Evolutionary conservation across 139 green algal genomes (phyloP), one percentile per base, ranked within the genome.

Genomic region (Zygnema circumcarinatum): DNA sequence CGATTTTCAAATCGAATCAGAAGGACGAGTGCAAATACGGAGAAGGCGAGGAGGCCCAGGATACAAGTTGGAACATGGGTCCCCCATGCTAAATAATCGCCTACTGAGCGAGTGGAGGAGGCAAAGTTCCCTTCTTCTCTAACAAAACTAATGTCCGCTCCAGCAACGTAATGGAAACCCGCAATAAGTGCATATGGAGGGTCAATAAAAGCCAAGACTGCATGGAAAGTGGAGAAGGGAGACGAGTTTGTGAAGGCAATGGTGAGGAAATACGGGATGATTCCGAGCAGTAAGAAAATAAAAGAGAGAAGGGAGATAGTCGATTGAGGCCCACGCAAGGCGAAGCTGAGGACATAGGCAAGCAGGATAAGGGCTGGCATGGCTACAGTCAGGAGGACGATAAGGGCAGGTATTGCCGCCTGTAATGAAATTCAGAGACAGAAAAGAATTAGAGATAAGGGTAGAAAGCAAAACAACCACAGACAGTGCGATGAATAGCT

Each of bases 201-300:
- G 73, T 87, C 32, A 52, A 88, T 35, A 38, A 87, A 76, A 21
- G 38, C 42, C 25, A 87, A 21, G 38, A 88, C 16, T 2, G 22
- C 35, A 53, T 88, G 82, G 0, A 67, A n/a, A 32, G 67, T 85
- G 29, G 22, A 22, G 81, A 31, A 7, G 67, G 41, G 41, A 11
- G 76, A 83, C 47, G 76, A 74, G 76, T 33, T 22, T n/a, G 81
- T 29, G 74, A 87, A 29, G 21, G 38, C 20, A 53, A 87, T 35
- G 29, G 83, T 83, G 72, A 82, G 32, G 82, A 87, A 25, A 33
- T 87, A 88, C 47, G 82, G 82, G 16, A 88, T 87, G 74, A 88
- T 53, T 39, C 47, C 82, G 21, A 36, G 32, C 29, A 86, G n/a
- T 16, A 88, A 36, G 74, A 85, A 74, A 36, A 88, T 33, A n/a